Percentiles rank a stretch among this genome's conserved stretches.
These are phyloP conservation scores for Penicillium sp. DNA, from an alignment of 2,329 filamentous ascomycete species.

Conservation along the genomic window DNA sequence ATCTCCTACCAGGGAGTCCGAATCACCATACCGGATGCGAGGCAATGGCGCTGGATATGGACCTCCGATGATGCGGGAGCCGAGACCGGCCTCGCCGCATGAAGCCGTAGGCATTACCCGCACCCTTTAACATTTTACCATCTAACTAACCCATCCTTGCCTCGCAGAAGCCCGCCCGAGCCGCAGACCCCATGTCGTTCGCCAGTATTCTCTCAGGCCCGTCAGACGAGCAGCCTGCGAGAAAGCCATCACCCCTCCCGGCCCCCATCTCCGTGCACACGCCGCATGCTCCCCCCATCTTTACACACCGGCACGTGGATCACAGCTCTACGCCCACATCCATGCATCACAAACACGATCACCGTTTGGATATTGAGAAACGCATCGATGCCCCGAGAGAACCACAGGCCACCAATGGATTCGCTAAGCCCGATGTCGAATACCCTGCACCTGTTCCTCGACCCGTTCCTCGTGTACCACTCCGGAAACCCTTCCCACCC, in stretches of 20 bases:
- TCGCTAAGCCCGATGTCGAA: slow-evolving; percentile 13
- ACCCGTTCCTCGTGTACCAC: slow-evolving; percentile 7
- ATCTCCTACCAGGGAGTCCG: slow-evolving; percentile 43
- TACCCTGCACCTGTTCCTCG: slow-evolving; percentile 1
- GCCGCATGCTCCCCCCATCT: slow-evolving; percentile 16
- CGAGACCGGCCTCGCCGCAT: slow-evolving; percentile 36
- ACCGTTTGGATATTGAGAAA: slow-evolving; percentile 28
- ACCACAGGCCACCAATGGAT: slow-evolving; percentile 15
- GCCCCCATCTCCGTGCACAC: slow-evolving; percentile 19
- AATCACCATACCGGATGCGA: slow-evolving; percentile 33
- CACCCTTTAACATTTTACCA: background rate
- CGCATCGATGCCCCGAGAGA: slow-evolving; percentile 12
- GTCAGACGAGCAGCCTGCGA: slow-evolving; percentile 58
- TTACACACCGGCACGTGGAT: slow-evolving; percentile 17
- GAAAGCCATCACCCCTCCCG: slow-evolving; percentile 49
- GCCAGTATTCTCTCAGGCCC: slow-evolving; percentile 87
- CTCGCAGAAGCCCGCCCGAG: slow-evolving; percentile 65
- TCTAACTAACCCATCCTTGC: slow-evolving; percentile 18
- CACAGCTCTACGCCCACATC: slow-evolving; percentile 26
- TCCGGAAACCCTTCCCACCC: slow-evolving; percentile 19
- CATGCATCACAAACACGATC: slow-evolving; percentile 31
- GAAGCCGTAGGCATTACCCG: slow-evolving; percentile 38
- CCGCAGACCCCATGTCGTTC: slow-evolving; percentile 89
- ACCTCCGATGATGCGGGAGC: slow-evolving; percentile 32
- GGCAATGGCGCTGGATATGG: slow-evolving; percentile 33